Evolutionary conservation across 805 yeast genomes (phyloP).

Genomic region (Metschnikowia peoriensis): DNA sequence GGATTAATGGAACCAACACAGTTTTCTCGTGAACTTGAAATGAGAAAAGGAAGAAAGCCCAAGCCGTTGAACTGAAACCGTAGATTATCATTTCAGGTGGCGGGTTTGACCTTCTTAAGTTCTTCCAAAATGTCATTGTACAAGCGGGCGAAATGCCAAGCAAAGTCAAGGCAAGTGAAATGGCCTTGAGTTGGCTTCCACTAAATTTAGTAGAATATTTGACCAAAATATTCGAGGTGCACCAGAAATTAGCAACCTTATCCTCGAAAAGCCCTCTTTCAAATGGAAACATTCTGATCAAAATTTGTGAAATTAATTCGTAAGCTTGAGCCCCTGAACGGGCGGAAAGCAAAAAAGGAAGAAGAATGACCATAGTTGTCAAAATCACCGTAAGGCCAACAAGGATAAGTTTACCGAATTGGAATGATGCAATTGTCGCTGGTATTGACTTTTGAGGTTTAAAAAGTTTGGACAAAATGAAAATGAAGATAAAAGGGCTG

Average conservation of each 20-base stretch:
- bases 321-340: conserved; percentile 25
- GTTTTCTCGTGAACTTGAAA: conserved; percentile 97
- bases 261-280: conserved; percentile 94
- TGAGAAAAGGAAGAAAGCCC: conserved; percentile 86
- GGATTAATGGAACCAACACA: conserved; percentile 82
- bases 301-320: conserved; percentile 52
- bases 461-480: conserved; percentile 55
- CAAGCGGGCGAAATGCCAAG: conserved; percentile 33
- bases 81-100: conserved; percentile 40
- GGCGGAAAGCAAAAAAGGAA: conserved; percentile 54
- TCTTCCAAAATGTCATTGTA: conserved; percentile 37
- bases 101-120: conserved; percentile 18
- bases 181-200: conserved; percentile 54
- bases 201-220: conserved; percentile 63
- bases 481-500: conserved; percentile 84
- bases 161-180: conserved; percentile 56
- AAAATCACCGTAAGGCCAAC: conserved; percentile 63
- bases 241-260: conserved; percentile 97
- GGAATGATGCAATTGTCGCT: conserved; percentile 31
- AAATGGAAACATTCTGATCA: conserved; percentile 82
- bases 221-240: conserved; percentile 77
- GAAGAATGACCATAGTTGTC: conserved; percentile 50
- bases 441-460: conserved; percentile 18
- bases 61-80: conserved; percentile 78
- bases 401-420: conserved; percentile 54